Percentiles rank a stretch among this genome's conserved stretches.
Evolutionary conservation across 2,329 filamentous ascomycete genomes (phyloP).

Genomic region (Elsinoe necatrix): DNA sequence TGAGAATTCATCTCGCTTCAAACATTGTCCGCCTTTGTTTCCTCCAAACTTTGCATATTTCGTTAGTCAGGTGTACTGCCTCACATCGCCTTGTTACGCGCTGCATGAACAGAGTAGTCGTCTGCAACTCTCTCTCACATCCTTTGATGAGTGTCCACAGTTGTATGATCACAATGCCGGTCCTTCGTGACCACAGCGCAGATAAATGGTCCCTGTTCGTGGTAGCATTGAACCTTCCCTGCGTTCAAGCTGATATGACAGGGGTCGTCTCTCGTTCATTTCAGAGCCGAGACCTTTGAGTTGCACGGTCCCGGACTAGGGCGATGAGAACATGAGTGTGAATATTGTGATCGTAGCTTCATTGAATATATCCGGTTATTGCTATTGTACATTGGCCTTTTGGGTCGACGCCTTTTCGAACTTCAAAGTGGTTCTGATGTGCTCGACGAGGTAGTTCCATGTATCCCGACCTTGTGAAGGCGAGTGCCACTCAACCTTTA

Average conservation of each 20-base stretch:
- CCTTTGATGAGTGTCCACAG: constrained; percentile 5
- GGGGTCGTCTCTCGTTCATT: constrained; percentile 14
- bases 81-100: constrained; percentile 1
- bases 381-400: neutral
- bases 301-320: constrained; percentile 15
- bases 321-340: constrained; percentile 11
- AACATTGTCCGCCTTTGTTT: neutral
- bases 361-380: neutral
- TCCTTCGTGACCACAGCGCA: constrained; percentile 9
- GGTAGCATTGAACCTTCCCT: constrained; percentile 5
- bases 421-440: neutral
- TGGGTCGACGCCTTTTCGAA: too few relatives aligned
- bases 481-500: neutral
- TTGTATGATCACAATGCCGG: constrained; percentile 9
- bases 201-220: neutral
- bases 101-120: constrained; percentile 17
- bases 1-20: constrained; percentile 16
- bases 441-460: neutral
- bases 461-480: neutral
- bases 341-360: neutral
- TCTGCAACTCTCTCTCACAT: constrained; percentile 16
- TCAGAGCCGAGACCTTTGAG: constrained; percentile 15
- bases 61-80: neutral
- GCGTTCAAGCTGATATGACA: neutral
- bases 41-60: neutral